Evolutionary conservation across 2,329 filamentous ascomycete genomes (phyloP).

Genomic region (Leptographium procerum): DNA sequence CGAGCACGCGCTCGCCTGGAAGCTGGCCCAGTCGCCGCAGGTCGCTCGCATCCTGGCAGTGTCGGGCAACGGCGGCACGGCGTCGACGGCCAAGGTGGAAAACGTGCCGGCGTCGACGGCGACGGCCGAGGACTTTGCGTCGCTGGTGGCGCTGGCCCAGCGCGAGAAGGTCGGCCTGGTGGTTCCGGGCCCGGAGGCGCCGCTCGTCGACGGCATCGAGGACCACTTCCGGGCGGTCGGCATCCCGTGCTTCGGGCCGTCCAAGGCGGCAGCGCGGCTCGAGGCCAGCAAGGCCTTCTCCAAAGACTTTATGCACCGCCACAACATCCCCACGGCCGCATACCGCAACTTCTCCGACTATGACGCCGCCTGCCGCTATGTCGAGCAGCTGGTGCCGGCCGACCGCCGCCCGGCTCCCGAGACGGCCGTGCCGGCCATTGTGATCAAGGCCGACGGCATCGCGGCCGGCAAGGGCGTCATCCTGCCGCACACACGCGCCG

Average conservation of each 20-base stretch:
- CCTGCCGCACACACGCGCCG: conserved; percentile 68
- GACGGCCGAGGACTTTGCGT: conserved; percentile 60
- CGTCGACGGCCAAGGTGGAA: conserved; percentile 53
- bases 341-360: conserved; percentile 84
- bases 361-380: conserved; percentile 59
- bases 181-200: conserved; percentile 82
- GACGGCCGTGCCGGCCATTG: conserved; percentile 57
- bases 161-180: conserved; percentile 68
- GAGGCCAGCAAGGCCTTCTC: conserved; percentile 96
- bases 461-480: conserved; percentile 95
- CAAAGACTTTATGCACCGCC: conserved; percentile 93
- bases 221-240: conserved; percentile 65
- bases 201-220: conserved; percentile 84
- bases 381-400: conserved; percentile 29
- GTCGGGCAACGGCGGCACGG: conserved; percentile 82
- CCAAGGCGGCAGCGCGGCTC: conserved; percentile 72
- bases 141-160: conserved; percentile 63
- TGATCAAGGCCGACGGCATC: conserved; percentile 83
- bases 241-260: conserved; percentile 78
- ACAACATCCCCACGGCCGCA: conserved; percentile 79
- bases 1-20: conserved; percentile 93
- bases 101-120: conserved; percentile 57
- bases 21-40: conserved; percentile 68
- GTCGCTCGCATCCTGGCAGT: conserved; percentile 65
- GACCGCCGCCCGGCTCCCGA: conserved; percentile 20